Percentiles rank a stretch among this genome's conserved stretches.
These are phyloP conservation scores for Apiospora hydei DNA, from an alignment of 2,329 filamentous ascomycete genomes.

Conservation along the genomic window DNA sequence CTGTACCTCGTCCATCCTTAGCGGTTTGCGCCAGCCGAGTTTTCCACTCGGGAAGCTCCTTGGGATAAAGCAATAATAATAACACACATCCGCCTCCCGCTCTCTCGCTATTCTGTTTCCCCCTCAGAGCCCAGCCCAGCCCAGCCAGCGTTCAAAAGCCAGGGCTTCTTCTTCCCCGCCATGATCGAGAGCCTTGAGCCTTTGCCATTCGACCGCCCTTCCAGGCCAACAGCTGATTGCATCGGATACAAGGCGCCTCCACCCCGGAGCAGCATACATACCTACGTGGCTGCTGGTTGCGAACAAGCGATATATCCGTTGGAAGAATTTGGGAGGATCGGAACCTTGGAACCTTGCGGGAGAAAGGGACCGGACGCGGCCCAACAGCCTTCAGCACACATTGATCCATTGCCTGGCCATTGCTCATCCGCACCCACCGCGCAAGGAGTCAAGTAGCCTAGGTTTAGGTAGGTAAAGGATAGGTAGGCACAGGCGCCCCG, in stretches of 20 bases:
- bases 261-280: neutral
- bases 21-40: conserved; percentile 11
- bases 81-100: conserved; percentile 3
- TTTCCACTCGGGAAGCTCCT: conserved; percentile 13
- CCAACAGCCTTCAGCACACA: conserved; percentile 3
- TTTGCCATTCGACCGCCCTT: neutral
- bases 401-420: conserved; percentile 1
- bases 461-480: neutral
- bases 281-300: neutral
- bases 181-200: neutral
- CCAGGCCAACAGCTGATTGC: neutral
- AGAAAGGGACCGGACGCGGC: neutral
- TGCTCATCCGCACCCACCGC: neutral
- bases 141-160: conserved; percentile 5
- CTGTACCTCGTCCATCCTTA: neutral
- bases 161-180: conserved; percentile 10
- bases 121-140: neutral
- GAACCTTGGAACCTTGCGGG: conserved; percentile 18
- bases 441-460: conserved; percentile 19
- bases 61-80: conserved; percentile 13
- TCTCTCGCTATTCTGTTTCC: neutral
- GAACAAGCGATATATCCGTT: neutral
- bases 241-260: neutral
- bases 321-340: neutral
- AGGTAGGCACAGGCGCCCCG: neutral